These are phyloP conservation scores for Eleusine indica DNA, from an alignment of 176 grass and related monocot species.

Conservation along the genomic window DNA sequence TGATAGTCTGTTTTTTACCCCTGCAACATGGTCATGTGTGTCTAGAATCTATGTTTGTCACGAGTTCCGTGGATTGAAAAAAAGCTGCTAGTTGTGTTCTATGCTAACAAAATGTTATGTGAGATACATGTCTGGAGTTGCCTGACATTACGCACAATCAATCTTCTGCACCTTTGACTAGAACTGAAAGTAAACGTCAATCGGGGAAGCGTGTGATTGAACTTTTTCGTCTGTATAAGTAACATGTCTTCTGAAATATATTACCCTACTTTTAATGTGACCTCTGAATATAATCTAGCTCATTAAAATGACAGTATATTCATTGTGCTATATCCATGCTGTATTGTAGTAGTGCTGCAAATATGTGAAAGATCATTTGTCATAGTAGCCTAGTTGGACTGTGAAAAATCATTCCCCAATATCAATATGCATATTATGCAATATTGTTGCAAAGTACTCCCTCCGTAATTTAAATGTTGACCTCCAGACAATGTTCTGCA, in stretches of 20 bases:
- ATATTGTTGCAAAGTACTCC: background rate
- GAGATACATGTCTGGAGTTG: background rate
- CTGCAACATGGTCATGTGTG: background rate
- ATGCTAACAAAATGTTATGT: conserved; percentile 6
- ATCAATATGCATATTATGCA: background rate
- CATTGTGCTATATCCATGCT: background rate
- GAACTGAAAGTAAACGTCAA: background rate
- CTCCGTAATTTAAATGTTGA: too few species aligned
- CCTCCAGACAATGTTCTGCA: too few species aligned
- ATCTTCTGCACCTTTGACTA: background rate
- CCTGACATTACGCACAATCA: background rate
- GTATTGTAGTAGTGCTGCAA: background rate
- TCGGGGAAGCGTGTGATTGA: background rate
- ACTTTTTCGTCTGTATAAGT: background rate
- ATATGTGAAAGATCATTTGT: background rate
- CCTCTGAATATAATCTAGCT: background rate
- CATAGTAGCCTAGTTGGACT: background rate
- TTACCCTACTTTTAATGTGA: background rate
- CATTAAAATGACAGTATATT: background rate
- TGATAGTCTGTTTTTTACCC: background rate
- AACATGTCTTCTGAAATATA: background rate
- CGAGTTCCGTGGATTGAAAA: background rate
- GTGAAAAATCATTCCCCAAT: background rate
- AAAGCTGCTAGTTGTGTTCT: conserved; percentile 16
- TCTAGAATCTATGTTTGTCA: conserved; percentile 1